Conservation (phyloP, 306 rosid genomes). For the Quercus agrifolia region DNA sequence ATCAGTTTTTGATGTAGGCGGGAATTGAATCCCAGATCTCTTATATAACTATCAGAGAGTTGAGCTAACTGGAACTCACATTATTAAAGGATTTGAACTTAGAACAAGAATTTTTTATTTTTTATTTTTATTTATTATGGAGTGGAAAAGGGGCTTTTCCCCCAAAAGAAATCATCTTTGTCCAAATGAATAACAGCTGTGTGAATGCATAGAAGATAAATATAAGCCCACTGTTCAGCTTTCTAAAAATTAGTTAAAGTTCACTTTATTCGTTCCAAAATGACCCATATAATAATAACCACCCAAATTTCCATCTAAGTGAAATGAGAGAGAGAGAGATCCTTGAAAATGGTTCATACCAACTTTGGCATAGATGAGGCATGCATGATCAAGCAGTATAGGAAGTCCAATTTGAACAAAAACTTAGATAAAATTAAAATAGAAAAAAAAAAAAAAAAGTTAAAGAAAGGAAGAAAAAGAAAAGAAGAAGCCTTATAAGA, state of each 20-base stretch:
- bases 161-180: slow-evolving; percentile 10
- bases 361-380: neutral
- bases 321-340: neutral
- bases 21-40: no score
- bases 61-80: no score
- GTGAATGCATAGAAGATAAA: slow-evolving; percentile 18
- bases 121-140: neutral
- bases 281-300: slow-evolving; percentile 20
- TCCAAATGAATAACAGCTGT: slow-evolving; percentile 33
- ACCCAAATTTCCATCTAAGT: neutral
- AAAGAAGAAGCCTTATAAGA: no score
- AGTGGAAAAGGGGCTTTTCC: neutral
- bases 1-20: no score
- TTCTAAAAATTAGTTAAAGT: slow-evolving; percentile 23
- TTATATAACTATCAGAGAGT: no score
- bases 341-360: slow-evolving; percentile 22
- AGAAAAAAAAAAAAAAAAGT: no score
- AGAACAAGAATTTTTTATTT: neutral
- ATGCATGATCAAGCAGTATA: no score
- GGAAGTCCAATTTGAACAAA: no score
- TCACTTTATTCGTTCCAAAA: slow-evolving; percentile 19
- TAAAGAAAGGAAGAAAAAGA: no score
- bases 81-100: neutral
- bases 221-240: slow-evolving; percentile 12
- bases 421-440: no score